Percentiles rank a stretch among this genome's conserved stretches.
These are phyloP conservation scores for Bolboschoenoplectus hybrid DNA, from an alignment of 202 grass and related monocot species.

Conservation along the genomic window DNA sequence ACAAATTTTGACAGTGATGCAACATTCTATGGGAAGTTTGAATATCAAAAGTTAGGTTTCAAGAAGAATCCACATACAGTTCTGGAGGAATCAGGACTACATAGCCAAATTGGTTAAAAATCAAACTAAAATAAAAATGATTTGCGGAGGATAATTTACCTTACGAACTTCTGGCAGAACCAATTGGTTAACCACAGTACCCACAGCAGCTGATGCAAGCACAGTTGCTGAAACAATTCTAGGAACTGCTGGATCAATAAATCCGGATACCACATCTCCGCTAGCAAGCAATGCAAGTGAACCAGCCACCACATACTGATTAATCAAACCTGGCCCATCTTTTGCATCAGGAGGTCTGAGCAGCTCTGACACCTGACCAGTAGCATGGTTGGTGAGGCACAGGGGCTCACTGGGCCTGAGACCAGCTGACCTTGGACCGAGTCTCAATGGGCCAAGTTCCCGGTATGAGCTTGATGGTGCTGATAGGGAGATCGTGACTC, in stretches of 20 bases:
- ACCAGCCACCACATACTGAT: slow-evolving; percentile 62
- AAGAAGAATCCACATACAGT: neutral
- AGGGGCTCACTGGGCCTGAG: slow-evolving; percentile 77
- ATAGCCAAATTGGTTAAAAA: slow-evolving; percentile 6
- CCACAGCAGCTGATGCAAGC: slow-evolving; percentile 63
- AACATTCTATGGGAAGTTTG: neutral
- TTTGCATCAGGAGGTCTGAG: slow-evolving; percentile 72
- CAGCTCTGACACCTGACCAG: slow-evolving; percentile 65
- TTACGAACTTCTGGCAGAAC: slow-evolving; percentile 73
- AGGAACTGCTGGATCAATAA: slow-evolving; percentile 80
- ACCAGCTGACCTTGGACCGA: slow-evolving; percentile 52
- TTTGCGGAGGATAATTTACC: slow-evolving; percentile 38
- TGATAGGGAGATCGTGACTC: slow-evolving; percentile 83
- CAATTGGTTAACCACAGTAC: slow-evolving; percentile 65
- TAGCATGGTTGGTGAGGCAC: slow-evolving; percentile 86
- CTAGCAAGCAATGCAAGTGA: slow-evolving; percentile 74
- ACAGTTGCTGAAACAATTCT: slow-evolving; percentile 77
- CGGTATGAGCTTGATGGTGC: slow-evolving; percentile 68
- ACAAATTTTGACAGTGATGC: neutral
- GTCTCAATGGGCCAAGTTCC: slow-evolving; percentile 71
- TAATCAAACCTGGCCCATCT: slow-evolving; percentile 51
- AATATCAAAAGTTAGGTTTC: neutral
- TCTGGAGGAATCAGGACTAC: neutral
- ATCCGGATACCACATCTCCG: slow-evolving; percentile 69
- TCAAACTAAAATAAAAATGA: neutral